These are phyloP conservation scores for Erigeron canadensis DNA, from an alignment of 129 eudicot genomes.

Conservation along the genomic window DNA sequence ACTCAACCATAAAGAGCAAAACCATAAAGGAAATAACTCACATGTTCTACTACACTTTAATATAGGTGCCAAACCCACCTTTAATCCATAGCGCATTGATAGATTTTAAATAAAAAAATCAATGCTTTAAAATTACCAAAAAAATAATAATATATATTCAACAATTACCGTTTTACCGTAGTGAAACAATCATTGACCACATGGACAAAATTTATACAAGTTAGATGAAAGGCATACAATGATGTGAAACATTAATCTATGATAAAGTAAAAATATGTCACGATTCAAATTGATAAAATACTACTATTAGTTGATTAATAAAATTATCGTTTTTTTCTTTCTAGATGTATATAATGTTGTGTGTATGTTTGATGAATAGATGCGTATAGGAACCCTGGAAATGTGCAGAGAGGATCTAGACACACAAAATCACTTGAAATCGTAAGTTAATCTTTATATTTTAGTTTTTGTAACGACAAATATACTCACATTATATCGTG, in stretches of 20 bases:
- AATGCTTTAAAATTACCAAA: no score
- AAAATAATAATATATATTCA: no score
- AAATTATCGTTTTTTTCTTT: no score
- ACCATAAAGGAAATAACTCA: not conserved
- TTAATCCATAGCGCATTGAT: not conserved
- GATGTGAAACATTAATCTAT: no score
- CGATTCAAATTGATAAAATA: no score
- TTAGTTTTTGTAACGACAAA: not conserved
- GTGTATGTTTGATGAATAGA: slow-evolving; percentile 40
- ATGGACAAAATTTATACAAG: no score
- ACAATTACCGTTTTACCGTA: no score
- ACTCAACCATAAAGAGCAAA: not conserved
- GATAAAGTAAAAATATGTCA: no score
- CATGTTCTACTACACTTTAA: not conserved
- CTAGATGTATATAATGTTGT: not conserved
- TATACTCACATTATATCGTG: not conserved
- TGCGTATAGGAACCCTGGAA: slow-evolving; percentile 43
- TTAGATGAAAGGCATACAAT: no score
- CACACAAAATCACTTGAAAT: slow-evolving; percentile 51
- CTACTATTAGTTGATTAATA: no score
- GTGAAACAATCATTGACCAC: no score
- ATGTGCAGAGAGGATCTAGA: slow-evolving; percentile 51
- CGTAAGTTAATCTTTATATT: slow-evolving; percentile 37
- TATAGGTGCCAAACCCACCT: not conserved
- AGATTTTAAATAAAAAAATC: not conserved